Base-by-base conservation (phyloP, 805 yeast genomes). In the Candida awuae region DNA sequence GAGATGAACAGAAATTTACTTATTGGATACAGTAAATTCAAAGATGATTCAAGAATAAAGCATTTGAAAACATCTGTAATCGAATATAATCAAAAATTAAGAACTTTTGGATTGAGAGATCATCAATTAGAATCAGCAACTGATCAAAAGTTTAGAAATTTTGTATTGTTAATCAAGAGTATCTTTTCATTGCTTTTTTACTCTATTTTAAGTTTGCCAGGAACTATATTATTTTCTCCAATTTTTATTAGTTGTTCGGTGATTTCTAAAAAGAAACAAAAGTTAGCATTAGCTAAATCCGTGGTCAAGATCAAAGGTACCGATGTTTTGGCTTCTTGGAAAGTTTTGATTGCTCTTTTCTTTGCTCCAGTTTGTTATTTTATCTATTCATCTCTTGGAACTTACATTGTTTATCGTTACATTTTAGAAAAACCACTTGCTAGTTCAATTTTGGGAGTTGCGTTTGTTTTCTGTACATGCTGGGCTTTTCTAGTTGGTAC, bases 291-390 rank as follows among this genome's bases (percentile, higher is more conserved):
- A 44, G 86, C 85, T 13, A 73, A 70, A n/a, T 87, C 97, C 0
- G 68, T 82, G 1, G 98, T 90, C 14, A 90, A 90, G 57, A 78
- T 90, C 43, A 79, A 75, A 50, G 98, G 94, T 10, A 81, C 78
- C 38, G 98, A 90, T 57, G 97, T 90, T 10, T 70, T 92, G 37
- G 97, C 95, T 0, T 86, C 97, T 2, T 90, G 98, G 98, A 90
- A 90, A 60, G 80, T 90, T 20, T 65, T 90, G 42, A 84, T 90
- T 35, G 84, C 92, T 13, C 70, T 90, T 70, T 92, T 85, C 13
- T 63, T 84, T 34, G 92, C 97, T 0, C 98, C 98, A 0, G 58
- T 83, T 15, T 66, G 90, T 26, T 90, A 90, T 63, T 73, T 79
- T 32, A 62, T 80, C 41, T 92, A 92, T 61, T 88, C 97, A 0